A percentile compares a stretch with the other conserved stretches of the same genome.
These are phyloP conservation scores for Thielaviopsis ethacetica DNA, from an alignment of 2,329 filamentous ascomycete genomes.

Conservation along the genomic window DNA sequence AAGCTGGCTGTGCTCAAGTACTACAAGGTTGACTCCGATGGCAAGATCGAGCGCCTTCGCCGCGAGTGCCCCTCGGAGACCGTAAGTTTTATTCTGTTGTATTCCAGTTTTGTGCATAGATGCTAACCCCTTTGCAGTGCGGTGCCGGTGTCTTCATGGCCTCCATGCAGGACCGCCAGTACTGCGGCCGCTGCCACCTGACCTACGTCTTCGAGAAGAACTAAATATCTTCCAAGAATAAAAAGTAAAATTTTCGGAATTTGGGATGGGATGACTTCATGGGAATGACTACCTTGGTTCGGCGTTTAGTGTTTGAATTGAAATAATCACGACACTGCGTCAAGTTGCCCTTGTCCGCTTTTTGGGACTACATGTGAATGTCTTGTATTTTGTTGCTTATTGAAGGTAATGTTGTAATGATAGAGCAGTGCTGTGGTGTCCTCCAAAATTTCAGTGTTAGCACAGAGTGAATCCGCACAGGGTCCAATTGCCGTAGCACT, in stretches of 20 bases:
- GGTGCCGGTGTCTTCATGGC: conserved; percentile 99
- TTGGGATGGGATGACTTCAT: conserved; percentile 13
- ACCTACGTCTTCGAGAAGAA: conserved; percentile 60
- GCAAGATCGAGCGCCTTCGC: conserved; percentile 98
- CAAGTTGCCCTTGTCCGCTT: not conserved
- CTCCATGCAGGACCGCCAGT: conserved; percentile 98
- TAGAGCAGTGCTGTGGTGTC: too few relatives aligned
- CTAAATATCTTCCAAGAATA: conserved; percentile 22
- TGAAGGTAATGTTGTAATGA: not conserved
- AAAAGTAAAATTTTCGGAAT: conserved; percentile 12
- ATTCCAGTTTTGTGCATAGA: too few relatives aligned
- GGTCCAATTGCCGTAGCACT: conserved; percentile 12
- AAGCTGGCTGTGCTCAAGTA: conserved; percentile 99
- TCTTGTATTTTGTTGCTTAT: not conserved
- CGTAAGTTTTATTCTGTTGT: too few relatives aligned
- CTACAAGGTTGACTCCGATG: conserved; percentile 99
- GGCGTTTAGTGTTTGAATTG: conserved; percentile 12
- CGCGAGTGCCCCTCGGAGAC: conserved; percentile 90
- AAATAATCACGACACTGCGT: conserved; percentile 12
- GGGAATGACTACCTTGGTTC: conserved; percentile 12
- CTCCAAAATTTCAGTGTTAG: not conserved
- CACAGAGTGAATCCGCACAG: not conserved
- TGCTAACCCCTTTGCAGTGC: conserved; percentile 40
- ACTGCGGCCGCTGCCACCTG: conserved; percentile 65
- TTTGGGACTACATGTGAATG: not conserved